phyloP scores from a whole-genome alignment of 2,329 filamentous ascomycete genomes.

The Talaromyces islandicus region DNA sequence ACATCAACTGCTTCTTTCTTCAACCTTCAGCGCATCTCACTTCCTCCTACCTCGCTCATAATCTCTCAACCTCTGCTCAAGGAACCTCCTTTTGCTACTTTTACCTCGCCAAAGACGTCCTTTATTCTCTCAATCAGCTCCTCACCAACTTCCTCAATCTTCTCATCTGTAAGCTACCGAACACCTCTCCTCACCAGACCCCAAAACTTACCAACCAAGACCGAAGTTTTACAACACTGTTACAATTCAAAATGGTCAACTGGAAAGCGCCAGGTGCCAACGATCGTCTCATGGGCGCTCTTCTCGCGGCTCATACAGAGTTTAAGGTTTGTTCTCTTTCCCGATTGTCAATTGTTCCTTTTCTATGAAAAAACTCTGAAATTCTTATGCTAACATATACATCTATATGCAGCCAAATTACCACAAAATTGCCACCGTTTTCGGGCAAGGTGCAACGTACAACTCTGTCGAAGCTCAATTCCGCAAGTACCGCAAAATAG shows the following conservation, averaged over 20 bases:
- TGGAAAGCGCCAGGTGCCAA: conserved; percentile 21
- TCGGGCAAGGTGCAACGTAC: conserved; percentile 42
- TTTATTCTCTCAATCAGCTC: not conserved
- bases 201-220: not conserved
- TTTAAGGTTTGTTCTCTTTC: conserved; percentile 17
- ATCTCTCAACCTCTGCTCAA: not conserved
- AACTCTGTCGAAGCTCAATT: conserved; percentile 44
- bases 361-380: no score
- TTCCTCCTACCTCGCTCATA: not conserved
- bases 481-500: conserved; percentile 38
- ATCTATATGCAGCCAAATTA: conserved; percentile 37
- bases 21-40: not conserved
- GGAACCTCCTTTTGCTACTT: not conserved
- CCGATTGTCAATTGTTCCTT: not conserved
- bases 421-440: conserved; percentile 38
- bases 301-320: conserved; percentile 23
- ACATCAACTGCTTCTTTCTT: not conserved
- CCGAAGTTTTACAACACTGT: not conserved
- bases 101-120: not conserved
- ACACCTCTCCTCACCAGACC: no score
- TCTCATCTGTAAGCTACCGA: not conserved
- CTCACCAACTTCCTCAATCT: not conserved
- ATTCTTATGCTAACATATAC: not conserved
- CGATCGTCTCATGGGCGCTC: conserved; percentile 20
- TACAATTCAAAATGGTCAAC: conserved; percentile 19